phyloP scores from a whole-genome alignment of 169 alveolate species.

The Plasmodium berghei region DNA sequence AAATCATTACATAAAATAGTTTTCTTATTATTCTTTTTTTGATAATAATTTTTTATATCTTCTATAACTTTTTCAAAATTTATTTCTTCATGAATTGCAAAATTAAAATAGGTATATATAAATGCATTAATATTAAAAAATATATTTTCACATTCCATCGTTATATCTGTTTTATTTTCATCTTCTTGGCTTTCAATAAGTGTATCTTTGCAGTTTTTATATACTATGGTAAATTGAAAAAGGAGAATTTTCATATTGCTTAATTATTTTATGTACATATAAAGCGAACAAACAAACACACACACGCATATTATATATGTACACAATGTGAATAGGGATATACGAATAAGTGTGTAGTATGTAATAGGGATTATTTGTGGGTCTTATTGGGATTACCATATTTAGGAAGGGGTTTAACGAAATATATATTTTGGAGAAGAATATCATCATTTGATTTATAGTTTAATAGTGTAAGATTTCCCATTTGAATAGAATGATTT shows the following conservation, averaged over 20 bases:
- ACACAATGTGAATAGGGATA: neutral
- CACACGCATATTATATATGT: neutral
- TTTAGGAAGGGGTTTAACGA: neutral
- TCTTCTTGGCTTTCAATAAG: slow-evolving; percentile 23
- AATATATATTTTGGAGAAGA: slow-evolving; percentile 48
- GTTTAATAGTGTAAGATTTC: slow-evolving; percentile 27
- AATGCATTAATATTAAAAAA: slow-evolving; percentile 72
- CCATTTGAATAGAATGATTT: neutral
- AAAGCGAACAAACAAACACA: too few species aligned
- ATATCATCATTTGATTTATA: slow-evolving; percentile 52
- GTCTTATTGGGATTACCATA: too few species aligned
- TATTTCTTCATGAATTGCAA: slow-evolving; percentile 21
- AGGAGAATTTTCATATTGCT: too few species aligned
- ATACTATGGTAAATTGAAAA: too few species aligned
- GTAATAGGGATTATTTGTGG: neutral
- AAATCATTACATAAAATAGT: slow-evolving; percentile 29
- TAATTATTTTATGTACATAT: too few species aligned
- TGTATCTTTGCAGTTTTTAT: neutral
- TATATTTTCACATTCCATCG: slow-evolving; percentile 63
- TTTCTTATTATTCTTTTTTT: slow-evolving; percentile 24
- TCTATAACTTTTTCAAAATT: slow-evolving; percentile 29
- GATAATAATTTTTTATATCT: slow-evolving; percentile 44
- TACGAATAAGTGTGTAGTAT: neutral
- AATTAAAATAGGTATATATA: slow-evolving; percentile 72
- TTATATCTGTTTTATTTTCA: slow-evolving; percentile 13